These are phyloP conservation scores for Leptographium flavum DNA, from an alignment of 2,329 filamentous ascomycete genomes.

Conservation along the genomic window DNA sequence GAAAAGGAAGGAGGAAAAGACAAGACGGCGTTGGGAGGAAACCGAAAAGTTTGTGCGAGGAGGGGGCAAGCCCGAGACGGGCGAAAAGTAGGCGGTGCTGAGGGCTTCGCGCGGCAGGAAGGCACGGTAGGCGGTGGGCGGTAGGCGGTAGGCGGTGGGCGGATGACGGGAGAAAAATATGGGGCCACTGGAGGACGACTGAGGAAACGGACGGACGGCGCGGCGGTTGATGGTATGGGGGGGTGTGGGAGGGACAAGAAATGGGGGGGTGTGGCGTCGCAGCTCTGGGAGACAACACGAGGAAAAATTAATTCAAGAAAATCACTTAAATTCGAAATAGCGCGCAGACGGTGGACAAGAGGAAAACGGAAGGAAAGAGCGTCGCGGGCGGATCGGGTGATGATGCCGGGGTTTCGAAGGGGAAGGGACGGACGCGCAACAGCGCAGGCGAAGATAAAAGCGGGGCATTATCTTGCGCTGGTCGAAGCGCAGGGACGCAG, in stretches of 20 bases:
- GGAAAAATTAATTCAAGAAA: background rate
- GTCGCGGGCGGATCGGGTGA: conserved; percentile 14
- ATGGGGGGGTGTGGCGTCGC: background rate
- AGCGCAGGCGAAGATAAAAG: background rate
- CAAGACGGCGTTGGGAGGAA: background rate
- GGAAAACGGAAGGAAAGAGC: conserved; percentile 4
- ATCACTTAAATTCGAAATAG: background rate
- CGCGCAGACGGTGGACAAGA: background rate
- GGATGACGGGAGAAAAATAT: conserved; percentile 11
- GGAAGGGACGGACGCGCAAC: conserved; percentile 8
- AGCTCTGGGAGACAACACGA: conserved; percentile 1
- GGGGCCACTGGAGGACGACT: conserved; percentile 1
- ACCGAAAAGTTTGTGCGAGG: background rate
- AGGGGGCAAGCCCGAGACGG: background rate
- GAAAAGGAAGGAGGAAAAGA: background rate
- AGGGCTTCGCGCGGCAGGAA: conserved; percentile 5
- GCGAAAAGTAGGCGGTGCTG: conserved; percentile 1
- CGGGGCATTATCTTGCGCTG: background rate
- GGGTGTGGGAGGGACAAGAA: background rate
- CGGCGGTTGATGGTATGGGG: conserved; percentile 5
- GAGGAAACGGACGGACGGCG: conserved; percentile 8
- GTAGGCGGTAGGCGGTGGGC: conserved; percentile 10
- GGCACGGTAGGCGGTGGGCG: conserved; percentile 9
- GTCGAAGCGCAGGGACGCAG: background rate
- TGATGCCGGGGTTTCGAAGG: conserved; percentile 12